Base-by-base conservation (phyloP, 306 rosid species). In the Quercus suber region DNA sequence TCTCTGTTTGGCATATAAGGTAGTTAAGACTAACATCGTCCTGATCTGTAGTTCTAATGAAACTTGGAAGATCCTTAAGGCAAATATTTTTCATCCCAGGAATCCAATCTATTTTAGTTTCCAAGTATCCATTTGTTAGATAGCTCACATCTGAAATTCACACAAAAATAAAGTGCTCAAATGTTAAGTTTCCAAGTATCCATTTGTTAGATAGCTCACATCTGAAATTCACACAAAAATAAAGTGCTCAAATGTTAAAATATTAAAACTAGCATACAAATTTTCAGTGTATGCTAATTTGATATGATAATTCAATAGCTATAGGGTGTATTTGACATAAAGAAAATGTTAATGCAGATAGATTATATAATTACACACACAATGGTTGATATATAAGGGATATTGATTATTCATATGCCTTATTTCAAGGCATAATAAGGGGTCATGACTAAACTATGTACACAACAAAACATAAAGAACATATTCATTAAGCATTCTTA, bases 101-200 rank as follows among this genome's bases (percentile, higher is more conserved):
- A 9, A 87, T 87, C 86, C 86, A 82, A 25, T 87, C 79, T 61
- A 84, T 80, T 51, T 59, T 28, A 28, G 80, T 82, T 51, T 87
- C 87, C 43, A 82, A 41, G 63, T 77, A 80, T 17, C 86, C 83
- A 56, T 82, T 84, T 74, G 76, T 77, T 6, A 82, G 67, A 74
- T 79, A 58, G 68, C 14, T 84, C 13, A 72, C 77, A 82, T 87
- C 85, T 84, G 85, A 11, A 68, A 74, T 61, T 58, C 6, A 63
- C 15, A 76, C 78, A 70, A 3, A 43, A 28, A 61, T 57, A 6
- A 12, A 15, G 12, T 3, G 14, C 43, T 60, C 53, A 10, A 49
- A 49, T 10, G 15, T 49, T 12, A 49, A 49, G 80, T 82, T 51
- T 87, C 87, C 43, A 82, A 41, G 63, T 77, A 80, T 17, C 86